Percentiles rank a stretch among this genome's conserved stretches.
These are phyloP conservation scores for Oryza meyeriana DNA, from an alignment of 176 grass and related monocot species.

Conservation along the genomic window DNA sequence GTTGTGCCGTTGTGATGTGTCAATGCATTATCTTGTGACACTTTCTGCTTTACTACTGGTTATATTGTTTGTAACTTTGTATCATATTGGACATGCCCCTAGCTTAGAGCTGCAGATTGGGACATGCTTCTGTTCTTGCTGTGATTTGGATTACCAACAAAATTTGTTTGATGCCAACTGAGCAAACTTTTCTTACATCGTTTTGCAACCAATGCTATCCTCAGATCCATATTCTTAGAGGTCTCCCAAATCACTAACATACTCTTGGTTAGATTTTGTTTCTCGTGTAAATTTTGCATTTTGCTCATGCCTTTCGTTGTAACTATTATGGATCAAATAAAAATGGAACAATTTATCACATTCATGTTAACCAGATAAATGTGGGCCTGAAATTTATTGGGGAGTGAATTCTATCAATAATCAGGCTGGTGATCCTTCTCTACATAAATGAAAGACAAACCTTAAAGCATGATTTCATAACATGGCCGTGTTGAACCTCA, in stretches of 20 bases:
- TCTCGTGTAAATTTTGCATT: not conserved
- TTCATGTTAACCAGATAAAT: not conserved
- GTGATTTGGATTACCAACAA: not conserved
- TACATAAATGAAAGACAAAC: conserved; percentile 7
- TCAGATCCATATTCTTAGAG: not conserved
- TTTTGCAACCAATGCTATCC: not conserved
- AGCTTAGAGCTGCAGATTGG: not conserved
- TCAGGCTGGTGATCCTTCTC: not conserved
- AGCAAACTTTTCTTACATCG: not conserved
- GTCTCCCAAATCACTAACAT: not conserved
- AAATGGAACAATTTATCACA: not conserved
- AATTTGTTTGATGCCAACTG: not conserved
- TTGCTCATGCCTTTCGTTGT: not conserved
- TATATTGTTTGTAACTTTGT: not conserved
- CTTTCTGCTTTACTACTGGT: not conserved
- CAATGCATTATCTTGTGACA: not conserved
- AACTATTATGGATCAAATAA: not conserved
- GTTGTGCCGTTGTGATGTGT: not conserved
- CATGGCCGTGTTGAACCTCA: not conserved
- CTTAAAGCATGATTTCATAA: not conserved
- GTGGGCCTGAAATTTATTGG: not conserved
- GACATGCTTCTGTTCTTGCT: not conserved
- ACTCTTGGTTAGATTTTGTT: conserved; percentile 1
- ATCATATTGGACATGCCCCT: not conserved
- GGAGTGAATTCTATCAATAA: not conserved